Percentiles rank a stretch among this genome's conserved stretches.
Conservation (phyloP, 2,329 filamentous ascomycete species). For the Tolypocladium tundrense region DNA sequence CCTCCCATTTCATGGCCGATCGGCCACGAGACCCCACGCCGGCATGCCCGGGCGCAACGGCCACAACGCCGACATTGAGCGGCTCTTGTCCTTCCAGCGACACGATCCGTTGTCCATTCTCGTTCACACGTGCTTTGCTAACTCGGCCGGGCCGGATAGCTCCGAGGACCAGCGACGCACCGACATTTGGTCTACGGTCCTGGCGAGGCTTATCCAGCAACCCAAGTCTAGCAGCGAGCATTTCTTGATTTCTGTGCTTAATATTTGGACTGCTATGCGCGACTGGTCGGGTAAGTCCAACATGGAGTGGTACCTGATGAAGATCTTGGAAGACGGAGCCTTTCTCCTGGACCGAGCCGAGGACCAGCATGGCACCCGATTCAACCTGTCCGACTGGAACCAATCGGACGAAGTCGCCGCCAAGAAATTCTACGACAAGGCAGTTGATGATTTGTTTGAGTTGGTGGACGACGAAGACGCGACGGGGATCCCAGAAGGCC, state of each 20-base stretch:
- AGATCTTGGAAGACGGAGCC: constrained; percentile 83
- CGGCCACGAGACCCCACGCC: constrained; percentile 33
- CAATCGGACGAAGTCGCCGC: constrained; percentile 72
- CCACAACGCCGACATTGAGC: constrained; percentile 60
- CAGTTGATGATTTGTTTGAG: constrained; percentile 72
- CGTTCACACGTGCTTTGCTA: constrained; percentile 82
- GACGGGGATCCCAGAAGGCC: constrained; percentile 76
- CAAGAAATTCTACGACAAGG: constrained; percentile 80
- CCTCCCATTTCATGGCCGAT: constrained; percentile 54
- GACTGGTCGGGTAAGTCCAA: constrained; percentile 85
- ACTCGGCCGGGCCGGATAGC: constrained; percentile 71
- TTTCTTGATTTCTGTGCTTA: constrained; percentile 74
- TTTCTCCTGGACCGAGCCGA: constrained; percentile 82
- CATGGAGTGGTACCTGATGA: constrained; percentile 91
- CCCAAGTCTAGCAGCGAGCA: constrained; percentile 68
- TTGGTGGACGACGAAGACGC: constrained; percentile 76
- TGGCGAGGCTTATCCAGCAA: constrained; percentile 71
- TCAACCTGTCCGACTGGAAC: constrained; percentile 62
- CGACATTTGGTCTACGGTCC: constrained; percentile 80
- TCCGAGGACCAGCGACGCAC: constrained; percentile 70
- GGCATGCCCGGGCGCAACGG: constrained; percentile 32
- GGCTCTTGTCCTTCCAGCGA: constrained; percentile 78
- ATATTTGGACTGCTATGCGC: constrained; percentile 76
- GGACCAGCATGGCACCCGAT: constrained; percentile 61
- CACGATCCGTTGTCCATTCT: constrained; percentile 78